Conservation (phyloP, 805 yeast genomes). For the Lipomyces yamadae region DNA sequence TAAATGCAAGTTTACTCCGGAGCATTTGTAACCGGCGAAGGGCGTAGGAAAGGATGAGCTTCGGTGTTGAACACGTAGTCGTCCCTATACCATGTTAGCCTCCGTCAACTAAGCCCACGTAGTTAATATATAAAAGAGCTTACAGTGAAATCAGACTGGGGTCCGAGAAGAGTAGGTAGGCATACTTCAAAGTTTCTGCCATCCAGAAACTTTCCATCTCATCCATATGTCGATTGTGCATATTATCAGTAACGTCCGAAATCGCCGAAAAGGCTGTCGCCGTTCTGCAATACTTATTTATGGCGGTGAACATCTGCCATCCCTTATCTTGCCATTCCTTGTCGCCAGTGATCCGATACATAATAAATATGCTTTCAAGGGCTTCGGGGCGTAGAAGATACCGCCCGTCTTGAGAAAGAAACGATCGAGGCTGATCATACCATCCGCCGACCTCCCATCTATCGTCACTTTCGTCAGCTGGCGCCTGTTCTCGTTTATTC, state of each 20-base stretch:
- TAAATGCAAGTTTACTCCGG: slow-evolving; percentile 8
- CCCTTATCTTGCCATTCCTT: slow-evolving; percentile 61
- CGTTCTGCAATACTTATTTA: slow-evolving; percentile 45
- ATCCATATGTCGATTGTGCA: slow-evolving; percentile 40
- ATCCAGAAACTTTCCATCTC: slow-evolving; percentile 55
- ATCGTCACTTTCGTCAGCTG: slow-evolving; percentile 11
- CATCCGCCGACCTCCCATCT: slow-evolving; percentile 34
- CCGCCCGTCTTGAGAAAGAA: slow-evolving; percentile 37
- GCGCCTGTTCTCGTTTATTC: slow-evolving; percentile 11
- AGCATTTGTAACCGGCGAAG: slow-evolving; percentile 33
- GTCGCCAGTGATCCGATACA: slow-evolving; percentile 67
- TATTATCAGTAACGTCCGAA: slow-evolving; percentile 48
- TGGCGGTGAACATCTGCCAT: slow-evolving; percentile 53
- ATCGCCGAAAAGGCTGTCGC: slow-evolving; percentile 49
- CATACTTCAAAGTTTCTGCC: slow-evolving; percentile 64
- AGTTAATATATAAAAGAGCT: slow-evolving; percentile 6
- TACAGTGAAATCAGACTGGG: slow-evolving; percentile 49
- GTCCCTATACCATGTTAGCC: slow-evolving; percentile 42
- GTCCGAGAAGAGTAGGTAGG: slow-evolving; percentile 55
- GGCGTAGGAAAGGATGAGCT: slow-evolving; percentile 59
- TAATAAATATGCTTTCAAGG: slow-evolving; percentile 62
- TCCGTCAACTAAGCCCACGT: not conserved
- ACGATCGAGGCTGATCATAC: slow-evolving; percentile 37
- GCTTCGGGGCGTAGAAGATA: slow-evolving; percentile 64
- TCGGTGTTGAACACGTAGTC: slow-evolving; percentile 64